Conservation (phyloP, 2,329 filamentous ascomycete species). For the Trichophaea hybrida region DNA sequence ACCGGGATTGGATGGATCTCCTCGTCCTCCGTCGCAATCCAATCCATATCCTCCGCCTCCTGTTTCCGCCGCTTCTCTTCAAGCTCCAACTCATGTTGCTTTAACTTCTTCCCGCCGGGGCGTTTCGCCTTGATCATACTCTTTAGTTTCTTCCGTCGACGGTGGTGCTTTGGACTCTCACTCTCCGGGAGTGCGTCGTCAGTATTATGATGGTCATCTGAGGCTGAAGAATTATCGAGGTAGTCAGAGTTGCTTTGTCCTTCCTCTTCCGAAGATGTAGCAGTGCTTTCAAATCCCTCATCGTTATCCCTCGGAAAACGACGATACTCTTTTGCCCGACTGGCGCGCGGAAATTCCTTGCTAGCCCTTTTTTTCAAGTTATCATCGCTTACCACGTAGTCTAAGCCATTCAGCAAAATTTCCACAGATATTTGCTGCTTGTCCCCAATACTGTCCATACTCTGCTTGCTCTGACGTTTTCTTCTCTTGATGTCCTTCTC, state of each 20-base stretch:
- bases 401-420: background rate
- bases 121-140: slow-evolving; percentile 14
- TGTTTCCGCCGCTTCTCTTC: slow-evolving; percentile 17
- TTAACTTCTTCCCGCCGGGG: slow-evolving; percentile 10
- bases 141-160: slow-evolving; percentile 16
- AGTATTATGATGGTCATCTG: background rate
- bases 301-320: slow-evolving; percentile 2
- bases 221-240: background rate
- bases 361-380: background rate
- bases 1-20: background rate
- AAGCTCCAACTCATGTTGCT: slow-evolving; percentile 13
- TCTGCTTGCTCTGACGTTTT: slow-evolving; percentile 25
- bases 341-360: background rate
- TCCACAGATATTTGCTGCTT: slow-evolving; percentile 6
- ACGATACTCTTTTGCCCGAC: background rate
- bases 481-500: slow-evolving; percentile 14
- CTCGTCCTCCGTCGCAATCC: slow-evolving; percentile 9
- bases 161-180: slow-evolving; percentile 12
- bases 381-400: background rate
- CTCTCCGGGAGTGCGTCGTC: slow-evolving; percentile 2
- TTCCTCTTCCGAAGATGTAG: slow-evolving; percentile 15
- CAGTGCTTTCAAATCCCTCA: slow-evolving; percentile 5
- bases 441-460: slow-evolving; percentile 17
- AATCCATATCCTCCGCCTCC: slow-evolving; percentile 19
- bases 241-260: slow-evolving; percentile 14